Base-by-base conservation (phyloP, 805 yeast genomes). In the Tetrapisispora arboricola region DNA sequence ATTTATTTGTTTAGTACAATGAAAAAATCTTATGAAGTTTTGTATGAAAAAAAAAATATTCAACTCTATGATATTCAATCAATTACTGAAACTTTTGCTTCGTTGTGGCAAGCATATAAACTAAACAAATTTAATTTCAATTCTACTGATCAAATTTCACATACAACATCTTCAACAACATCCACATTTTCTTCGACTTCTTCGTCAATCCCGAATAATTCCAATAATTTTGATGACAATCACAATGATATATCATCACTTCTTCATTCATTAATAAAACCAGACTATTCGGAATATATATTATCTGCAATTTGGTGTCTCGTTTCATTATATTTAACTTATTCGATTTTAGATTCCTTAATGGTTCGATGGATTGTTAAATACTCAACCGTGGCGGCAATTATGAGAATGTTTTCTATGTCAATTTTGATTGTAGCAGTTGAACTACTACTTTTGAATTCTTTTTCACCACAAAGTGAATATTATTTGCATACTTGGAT, bases 351-450 rank as follows among this genome's bases (percentile, higher is more conserved):
- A 26, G 96, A 88, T 55, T 92, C 95, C 0, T 66, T 90, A 36
- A 85, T 88, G 80, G 81, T 86, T 22, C 70, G 97, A 33, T 90
- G 97, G 94, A 84, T 90, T 21, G 94, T 88, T 32, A 85, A 82
- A 32, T 90, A 90, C 60, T 82, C 87, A 43, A 79, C 85, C 0
- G 70, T 84, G 1, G 97, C 95, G 0, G 94, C 95, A 0, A 84
- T 88, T 15, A 72, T 90, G 17, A 69, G 97, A 40, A 84, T 88
- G 72, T 66, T 87, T 36, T 79, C 94, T 11, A 80, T 86, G 77
- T 80, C 90, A 4, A 65, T 87, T 29, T 68, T 87, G 13, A 68
- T 85, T 40, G 72, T 83, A 13, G 73, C 84, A 6, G 66, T 81
- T 25, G 86, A 85, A 53, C 80, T 81, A 49, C 69, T 82, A 32